A percentile compares a stretch with the other conserved stretches of the same genome.
Conservation (phyloP, 2,329 filamentous ascomycete species). For the Penicillium sp. region DNA sequence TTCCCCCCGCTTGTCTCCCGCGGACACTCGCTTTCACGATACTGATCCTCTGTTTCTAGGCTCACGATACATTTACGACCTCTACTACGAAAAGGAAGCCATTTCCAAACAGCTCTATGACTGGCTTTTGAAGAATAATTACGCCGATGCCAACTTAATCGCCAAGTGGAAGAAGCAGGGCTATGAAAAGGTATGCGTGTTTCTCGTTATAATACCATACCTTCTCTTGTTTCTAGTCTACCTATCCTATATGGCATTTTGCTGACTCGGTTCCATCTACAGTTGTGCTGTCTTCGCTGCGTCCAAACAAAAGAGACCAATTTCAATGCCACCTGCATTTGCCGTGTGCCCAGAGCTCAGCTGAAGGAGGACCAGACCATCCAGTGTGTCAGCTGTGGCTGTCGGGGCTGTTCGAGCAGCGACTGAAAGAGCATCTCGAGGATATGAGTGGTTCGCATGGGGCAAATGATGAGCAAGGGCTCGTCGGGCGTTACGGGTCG, state of each 20-base stretch:
- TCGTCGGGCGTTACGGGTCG: slow-evolving; percentile 8
- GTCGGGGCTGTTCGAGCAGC: slow-evolving; percentile 80
- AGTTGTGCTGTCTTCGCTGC: slow-evolving; percentile 91
- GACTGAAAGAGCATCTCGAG: slow-evolving; percentile 50
- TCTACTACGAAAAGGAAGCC: slow-evolving; percentile 97
- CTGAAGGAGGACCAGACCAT: slow-evolving; percentile 87
- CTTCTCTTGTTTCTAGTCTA: neutral
- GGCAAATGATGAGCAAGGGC: neutral
- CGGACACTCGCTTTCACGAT: neutral
- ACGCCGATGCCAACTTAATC: slow-evolving; percentile 91
- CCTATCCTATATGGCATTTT: neutral
- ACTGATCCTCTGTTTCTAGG: slow-evolving; percentile 36
- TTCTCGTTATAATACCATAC: neutral
- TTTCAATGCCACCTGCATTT: slow-evolving; percentile 96
- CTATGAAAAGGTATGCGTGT: slow-evolving; percentile 76
- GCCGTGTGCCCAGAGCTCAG: slow-evolving; percentile 85
- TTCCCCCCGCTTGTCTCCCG: neutral
- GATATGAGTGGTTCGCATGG: neutral
- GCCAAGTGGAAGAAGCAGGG: slow-evolving; percentile 99
- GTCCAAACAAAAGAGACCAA: slow-evolving; percentile 99
- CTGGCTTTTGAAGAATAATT: slow-evolving; percentile 92
- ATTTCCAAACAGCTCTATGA: slow-evolving; percentile 91
- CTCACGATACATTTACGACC: slow-evolving; percentile 87
- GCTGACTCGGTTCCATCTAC: neutral
- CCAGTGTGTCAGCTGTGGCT: slow-evolving; percentile 93